Conservation (phyloP, 352 stramenopile species). For the Globisporangium camurandrum region DNA sequence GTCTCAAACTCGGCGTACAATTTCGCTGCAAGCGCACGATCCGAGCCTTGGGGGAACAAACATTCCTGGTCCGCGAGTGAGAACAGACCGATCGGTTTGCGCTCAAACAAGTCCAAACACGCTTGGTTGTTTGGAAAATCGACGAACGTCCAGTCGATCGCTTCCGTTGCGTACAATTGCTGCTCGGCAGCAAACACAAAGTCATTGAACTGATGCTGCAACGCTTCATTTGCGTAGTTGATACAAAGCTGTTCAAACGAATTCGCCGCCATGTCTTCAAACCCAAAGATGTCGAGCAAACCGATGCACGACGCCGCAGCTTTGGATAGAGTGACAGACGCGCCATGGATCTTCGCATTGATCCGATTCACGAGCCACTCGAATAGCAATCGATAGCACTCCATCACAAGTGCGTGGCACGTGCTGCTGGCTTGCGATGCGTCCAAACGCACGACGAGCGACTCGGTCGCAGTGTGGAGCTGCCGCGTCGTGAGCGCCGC, state of each 20-base stretch:
- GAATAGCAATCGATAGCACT: slow-evolving; percentile 90
- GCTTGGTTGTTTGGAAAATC: slow-evolving; percentile 75
- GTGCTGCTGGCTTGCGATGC: slow-evolving; percentile 63
- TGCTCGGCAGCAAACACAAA: slow-evolving; percentile 92
- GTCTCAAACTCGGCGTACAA: slow-evolving; percentile 70
- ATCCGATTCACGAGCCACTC: slow-evolving; percentile 91
- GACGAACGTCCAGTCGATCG: slow-evolving; percentile 66
- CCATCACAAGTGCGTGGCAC: slow-evolving; percentile 88
- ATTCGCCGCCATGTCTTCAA: slow-evolving; percentile 83
- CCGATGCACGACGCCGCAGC: slow-evolving; percentile 50
- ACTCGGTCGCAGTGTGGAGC: slow-evolving; percentile 64
- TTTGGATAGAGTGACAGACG: not conserved
- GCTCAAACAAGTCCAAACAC: slow-evolving; percentile 79
- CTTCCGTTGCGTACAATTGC: slow-evolving; percentile 63
- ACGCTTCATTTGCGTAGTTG: slow-evolving; percentile 85
- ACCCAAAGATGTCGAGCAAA: slow-evolving; percentile 86
- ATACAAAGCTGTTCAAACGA: slow-evolving; percentile 89
- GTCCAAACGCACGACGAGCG: slow-evolving; percentile 60
- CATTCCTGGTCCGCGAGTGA: slow-evolving; percentile 80
- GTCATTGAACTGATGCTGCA: slow-evolving; percentile 87
- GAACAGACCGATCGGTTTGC: slow-evolving; percentile 70
- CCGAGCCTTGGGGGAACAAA: slow-evolving; percentile 66
- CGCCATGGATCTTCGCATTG: slow-evolving; percentile 78
- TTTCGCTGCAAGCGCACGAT: slow-evolving; percentile 69
- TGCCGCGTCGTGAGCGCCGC: slow-evolving; percentile 55